Conservation (phyloP, 1,284 basidiomycete genomes). For the Phlebopus sp. region DNA sequence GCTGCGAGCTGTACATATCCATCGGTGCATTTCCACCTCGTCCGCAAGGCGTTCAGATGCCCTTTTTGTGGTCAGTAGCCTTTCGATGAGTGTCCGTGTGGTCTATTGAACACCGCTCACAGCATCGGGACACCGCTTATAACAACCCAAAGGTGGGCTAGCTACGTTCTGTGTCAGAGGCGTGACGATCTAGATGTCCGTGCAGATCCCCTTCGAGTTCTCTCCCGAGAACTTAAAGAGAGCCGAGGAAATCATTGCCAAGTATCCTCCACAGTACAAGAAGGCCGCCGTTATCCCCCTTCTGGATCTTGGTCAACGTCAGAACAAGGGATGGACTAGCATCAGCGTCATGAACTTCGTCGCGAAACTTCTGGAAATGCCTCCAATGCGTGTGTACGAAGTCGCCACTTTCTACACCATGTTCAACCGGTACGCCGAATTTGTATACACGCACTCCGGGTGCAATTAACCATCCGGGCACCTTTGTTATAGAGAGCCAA, state of each 20-base stretch:
- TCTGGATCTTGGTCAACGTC: slow-evolving; percentile 93
- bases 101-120: slow-evolving; percentile 13
- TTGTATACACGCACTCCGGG: neutral
- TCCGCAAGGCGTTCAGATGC: slow-evolving; percentile 45
- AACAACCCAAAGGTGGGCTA: slow-evolving; percentile 79
- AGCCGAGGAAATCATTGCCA: slow-evolving; percentile 86
- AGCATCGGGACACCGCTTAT: slow-evolving; percentile 93
- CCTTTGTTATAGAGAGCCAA: slow-evolving; percentile 70
- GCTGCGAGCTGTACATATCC: slow-evolving; percentile 19
- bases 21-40: slow-evolving; percentile 39
- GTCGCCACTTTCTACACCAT: slow-evolving; percentile 99
- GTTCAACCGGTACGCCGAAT: slow-evolving; percentile 80
- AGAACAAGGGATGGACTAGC: slow-evolving; percentile 99
- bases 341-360: slow-evolving; percentile 99
- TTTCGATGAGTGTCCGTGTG: slow-evolving; percentile 1
- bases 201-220: slow-evolving; percentile 89
- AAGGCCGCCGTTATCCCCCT: slow-evolving; percentile 97
- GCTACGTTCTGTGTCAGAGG: slow-evolving; percentile 2
- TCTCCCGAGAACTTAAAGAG: slow-evolving; percentile 77
- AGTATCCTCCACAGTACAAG: slow-evolving; percentile 97
- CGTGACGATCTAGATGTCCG: neutral
- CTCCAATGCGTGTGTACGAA: slow-evolving; percentile 98
- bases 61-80: slow-evolving; percentile 49
- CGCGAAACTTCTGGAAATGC: slow-evolving; percentile 90
- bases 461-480: slow-evolving; percentile 1